Evolutionary conservation across 2,329 filamentous ascomycete genomes (phyloP).

Genomic region (Talaromyces marneffei): DNA sequence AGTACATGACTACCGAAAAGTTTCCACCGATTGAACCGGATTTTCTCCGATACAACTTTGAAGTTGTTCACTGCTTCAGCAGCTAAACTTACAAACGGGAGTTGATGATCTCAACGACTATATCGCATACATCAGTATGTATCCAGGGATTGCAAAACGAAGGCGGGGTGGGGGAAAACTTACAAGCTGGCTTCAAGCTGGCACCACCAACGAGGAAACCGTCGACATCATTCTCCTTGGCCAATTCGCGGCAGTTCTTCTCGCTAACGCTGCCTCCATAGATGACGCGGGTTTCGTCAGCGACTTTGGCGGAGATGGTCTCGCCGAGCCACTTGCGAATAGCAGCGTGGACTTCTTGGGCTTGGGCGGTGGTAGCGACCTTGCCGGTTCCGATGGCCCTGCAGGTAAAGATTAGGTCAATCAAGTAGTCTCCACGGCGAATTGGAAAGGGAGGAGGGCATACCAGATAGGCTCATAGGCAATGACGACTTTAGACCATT

Average conservation of each 20-base stretch:
- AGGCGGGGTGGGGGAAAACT: conserved; percentile 31
- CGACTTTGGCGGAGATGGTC: conserved; percentile 68
- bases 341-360: conserved; percentile 86
- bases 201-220: conserved; percentile 96
- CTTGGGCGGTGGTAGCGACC: conserved; percentile 81
- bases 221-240: conserved; percentile 91
- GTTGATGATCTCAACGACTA: conserved; percentile 66
- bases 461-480: conserved; percentile 99
- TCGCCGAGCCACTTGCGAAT: conserved; percentile 81
- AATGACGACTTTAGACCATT: conserved; percentile 93
- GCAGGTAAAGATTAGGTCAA: conserved; percentile 1
- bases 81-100: conserved; percentile 42
- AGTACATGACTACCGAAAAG: neutral
- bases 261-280: conserved; percentile 96
- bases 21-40: neutral
- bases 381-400: conserved; percentile 82
- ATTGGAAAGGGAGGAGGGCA: conserved; percentile 27
- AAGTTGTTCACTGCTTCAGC: neutral
- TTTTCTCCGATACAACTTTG: neutral
- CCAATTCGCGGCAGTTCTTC: conserved; percentile 94
- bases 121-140: neutral
- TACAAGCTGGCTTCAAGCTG: conserved; percentile 92
- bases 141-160: neutral
- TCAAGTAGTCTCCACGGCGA: neutral
- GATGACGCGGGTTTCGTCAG: conserved; percentile 85